Conservation (phyloP, 164 flowering plant genomes). For the Nymphaea colorata region DNA sequence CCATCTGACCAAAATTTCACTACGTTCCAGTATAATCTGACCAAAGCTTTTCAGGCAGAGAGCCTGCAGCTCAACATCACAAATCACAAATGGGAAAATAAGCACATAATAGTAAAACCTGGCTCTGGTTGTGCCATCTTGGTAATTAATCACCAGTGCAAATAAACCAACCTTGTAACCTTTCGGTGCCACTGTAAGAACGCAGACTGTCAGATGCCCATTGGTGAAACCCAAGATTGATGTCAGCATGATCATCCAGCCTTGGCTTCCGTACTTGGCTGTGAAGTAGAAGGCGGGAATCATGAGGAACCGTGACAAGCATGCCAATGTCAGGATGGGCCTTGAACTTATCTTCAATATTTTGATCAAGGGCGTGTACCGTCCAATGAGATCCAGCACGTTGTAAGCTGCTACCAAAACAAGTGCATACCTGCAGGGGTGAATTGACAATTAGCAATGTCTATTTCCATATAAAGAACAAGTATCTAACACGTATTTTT, state of each 20-base stretch:
- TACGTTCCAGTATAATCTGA: too few species aligned
- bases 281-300: slow-evolving; percentile 78
- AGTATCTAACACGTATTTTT: background rate
- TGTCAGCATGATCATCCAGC: slow-evolving; percentile 73
- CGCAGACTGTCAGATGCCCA: slow-evolving; percentile 70
- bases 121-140: too few species aligned
- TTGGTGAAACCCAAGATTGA: slow-evolving; percentile 51
- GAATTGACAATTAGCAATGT: background rate
- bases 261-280: slow-evolving; percentile 61
- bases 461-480: background rate
- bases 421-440: slow-evolving; percentile 50
- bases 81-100: too few species aligned
- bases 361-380: slow-evolving; percentile 49
- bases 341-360: slow-evolving; percentile 36
- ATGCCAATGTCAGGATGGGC: slow-evolving; percentile 26
- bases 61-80: too few species aligned
- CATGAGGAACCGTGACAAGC: slow-evolving; percentile 41
- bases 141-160: background rate
- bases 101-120: too few species aligned
- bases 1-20: too few species aligned
- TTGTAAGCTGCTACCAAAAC: slow-evolving; percentile 68
- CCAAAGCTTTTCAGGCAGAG: too few species aligned
- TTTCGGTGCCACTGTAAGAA: slow-evolving; percentile 55
- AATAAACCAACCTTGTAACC: slow-evolving; percentile 55
- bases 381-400: slow-evolving; percentile 54